phyloP scores from a whole-genome alignment of 2,329 filamentous ascomycete genomes.

The Aspergillus glaucus region DNA sequence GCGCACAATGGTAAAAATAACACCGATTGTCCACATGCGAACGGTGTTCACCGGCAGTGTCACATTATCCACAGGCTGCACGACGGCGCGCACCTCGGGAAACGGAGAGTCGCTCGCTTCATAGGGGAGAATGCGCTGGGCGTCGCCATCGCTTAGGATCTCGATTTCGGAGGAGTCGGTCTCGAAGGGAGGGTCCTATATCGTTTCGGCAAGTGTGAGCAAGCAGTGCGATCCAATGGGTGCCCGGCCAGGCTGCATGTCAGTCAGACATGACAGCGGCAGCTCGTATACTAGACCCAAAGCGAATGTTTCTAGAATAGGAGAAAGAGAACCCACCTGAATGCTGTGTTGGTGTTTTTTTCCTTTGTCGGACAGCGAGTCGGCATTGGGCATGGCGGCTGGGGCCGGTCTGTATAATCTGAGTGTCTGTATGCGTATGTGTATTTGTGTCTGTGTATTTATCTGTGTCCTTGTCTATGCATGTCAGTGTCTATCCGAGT shows the following conservation, averaged over 20 bases:
- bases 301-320: background rate
- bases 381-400: background rate
- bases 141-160: conserved; percentile 27
- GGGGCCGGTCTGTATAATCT: background rate
- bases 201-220: background rate
- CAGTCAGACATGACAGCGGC: background rate
- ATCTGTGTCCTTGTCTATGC: too few species aligned
- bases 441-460: too few species aligned
- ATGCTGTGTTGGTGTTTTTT: background rate
- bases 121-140: conserved; percentile 26
- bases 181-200: conserved; percentile 11
- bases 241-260: background rate
- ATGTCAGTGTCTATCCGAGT: too few species aligned
- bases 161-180: conserved; percentile 9
- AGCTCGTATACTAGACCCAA: background rate
- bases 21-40: conserved; percentile 34
- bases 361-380: conserved; percentile 1
- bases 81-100: conserved; percentile 33
- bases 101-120: conserved; percentile 34
- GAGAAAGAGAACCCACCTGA: conserved; percentile 6
- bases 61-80: conserved; percentile 27
- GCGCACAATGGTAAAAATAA: conserved; percentile 31
- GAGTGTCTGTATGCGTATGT: too few species aligned
- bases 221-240: background rate
- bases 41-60: conserved; percentile 27